Percentiles rank a stretch among this genome's conserved stretches.
Conservation (phyloP, 805 yeast genomes). For the Zygosaccharomyces bailii region DNA sequence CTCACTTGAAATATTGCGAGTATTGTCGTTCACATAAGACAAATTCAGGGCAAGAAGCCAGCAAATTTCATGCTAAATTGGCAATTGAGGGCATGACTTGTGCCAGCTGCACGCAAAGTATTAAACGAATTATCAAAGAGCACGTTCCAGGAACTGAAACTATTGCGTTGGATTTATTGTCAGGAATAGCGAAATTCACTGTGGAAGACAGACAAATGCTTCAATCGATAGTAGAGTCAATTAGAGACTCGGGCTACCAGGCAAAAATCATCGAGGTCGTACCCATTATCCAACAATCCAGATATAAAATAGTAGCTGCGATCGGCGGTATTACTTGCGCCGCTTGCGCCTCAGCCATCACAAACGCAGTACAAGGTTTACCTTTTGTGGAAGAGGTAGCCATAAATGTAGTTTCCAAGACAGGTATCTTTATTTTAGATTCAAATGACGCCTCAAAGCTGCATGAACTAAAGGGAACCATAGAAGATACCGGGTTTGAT, state of each 20-base stretch:
- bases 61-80: constrained; percentile 46
- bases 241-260: constrained; percentile 47
- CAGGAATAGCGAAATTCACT: constrained; percentile 51
- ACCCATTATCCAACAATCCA: constrained; percentile 50
- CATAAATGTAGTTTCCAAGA: constrained; percentile 56
- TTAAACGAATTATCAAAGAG: constrained; percentile 42
- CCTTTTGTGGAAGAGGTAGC: constrained; percentile 53
- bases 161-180: constrained; percentile 50
- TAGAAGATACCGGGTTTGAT: constrained; percentile 69
- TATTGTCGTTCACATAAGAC: constrained; percentile 36
- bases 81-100: constrained; percentile 68
- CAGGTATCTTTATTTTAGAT: constrained; percentile 59
- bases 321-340: constrained; percentile 77
- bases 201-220: constrained; percentile 51
- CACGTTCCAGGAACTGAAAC: constrained; percentile 29
- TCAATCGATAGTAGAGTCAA: constrained; percentile 41
- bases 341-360: constrained; percentile 60
- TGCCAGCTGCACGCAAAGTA: constrained; percentile 53
- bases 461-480: constrained; percentile 43
- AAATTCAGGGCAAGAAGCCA: not conserved
- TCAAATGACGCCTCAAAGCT: constrained; percentile 38
- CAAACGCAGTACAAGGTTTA: constrained; percentile 43
- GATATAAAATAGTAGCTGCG: constrained; percentile 52
- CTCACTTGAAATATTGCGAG: constrained; percentile 43
- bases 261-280: constrained; percentile 55